These are phyloP conservation scores for Boeremia lycopersici DNA, from an alignment of 2,329 filamentous ascomycete species.

Conservation along the genomic window DNA sequence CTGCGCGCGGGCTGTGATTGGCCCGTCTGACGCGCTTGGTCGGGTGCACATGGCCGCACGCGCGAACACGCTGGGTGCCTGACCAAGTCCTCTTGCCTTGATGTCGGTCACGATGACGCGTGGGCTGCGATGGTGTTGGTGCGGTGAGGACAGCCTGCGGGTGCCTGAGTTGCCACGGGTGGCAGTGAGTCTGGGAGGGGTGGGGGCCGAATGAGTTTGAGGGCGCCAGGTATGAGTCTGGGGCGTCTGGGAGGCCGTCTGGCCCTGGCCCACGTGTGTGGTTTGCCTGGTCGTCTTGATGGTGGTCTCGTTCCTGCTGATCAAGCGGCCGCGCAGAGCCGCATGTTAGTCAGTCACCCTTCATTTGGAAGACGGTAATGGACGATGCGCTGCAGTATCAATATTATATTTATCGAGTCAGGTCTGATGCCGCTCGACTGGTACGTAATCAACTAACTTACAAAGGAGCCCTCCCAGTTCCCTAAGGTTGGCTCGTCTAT, in stretches of 20 bases:
- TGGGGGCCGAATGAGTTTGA: constrained; percentile 7
- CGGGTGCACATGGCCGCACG: constrained; percentile 7
- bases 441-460: constrained; percentile 10
- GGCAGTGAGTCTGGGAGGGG: constrained; percentile 10
- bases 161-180: constrained; percentile 3
- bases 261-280: not conserved
- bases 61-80: constrained; percentile 16
- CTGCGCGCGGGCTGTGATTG: constrained; percentile 1
- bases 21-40: not conserved
- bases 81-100: not conserved
- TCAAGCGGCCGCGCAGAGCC: constrained; percentile 3
- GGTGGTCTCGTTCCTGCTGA: not conserved
- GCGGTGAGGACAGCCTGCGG: not conserved
- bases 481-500: not conserved
- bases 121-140: not conserved
- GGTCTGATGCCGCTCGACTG: not conserved
- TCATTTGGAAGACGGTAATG: not conserved
- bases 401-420: constrained; percentile 8
- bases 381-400: constrained; percentile 3
- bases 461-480: constrained; percentile 12
- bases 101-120: constrained; percentile 5
- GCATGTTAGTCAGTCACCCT: not conserved
- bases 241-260: not conserved
- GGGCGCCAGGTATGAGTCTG: constrained; percentile 2
- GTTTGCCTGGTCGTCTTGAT: not conserved